A percentile compares a stretch with the other conserved stretches of the same genome.
Conservation (phyloP, 1,139 yeast genomes). For the Nadsonia commutata region DNA sequence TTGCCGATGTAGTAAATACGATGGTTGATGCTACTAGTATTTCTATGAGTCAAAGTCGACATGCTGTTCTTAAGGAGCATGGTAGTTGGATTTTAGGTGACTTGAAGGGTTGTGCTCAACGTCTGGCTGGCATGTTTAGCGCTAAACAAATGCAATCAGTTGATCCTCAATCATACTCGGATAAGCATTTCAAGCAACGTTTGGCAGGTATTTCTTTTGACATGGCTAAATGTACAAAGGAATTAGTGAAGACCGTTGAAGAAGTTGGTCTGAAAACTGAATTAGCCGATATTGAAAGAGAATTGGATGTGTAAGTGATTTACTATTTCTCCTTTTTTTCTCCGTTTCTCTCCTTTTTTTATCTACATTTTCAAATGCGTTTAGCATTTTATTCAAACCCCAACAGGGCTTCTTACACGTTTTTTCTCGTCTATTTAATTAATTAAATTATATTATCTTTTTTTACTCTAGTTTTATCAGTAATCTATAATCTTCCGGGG, state of each 20-base stretch:
- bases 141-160: conserved; percentile 19
- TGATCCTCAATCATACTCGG: conserved; percentile 50
- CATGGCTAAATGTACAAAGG: conserved; percentile 91
- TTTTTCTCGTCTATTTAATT: too few species aligned
- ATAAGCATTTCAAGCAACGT: conserved; percentile 79
- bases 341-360: too few species aligned
- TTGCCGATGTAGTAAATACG: conserved; percentile 60
- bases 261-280: conserved; percentile 83
- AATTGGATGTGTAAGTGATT: conserved; percentile 10
- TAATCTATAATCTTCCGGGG: too few species aligned
- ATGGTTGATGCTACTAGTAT: conserved; percentile 86
- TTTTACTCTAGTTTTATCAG: too few species aligned
- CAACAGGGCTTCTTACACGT: too few species aligned
- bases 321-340: too few species aligned
- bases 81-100: conserved; percentile 84
- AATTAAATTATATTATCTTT: too few species aligned
- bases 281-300: conserved; percentile 28
- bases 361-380: too few species aligned
- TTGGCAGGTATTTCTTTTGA: conserved; percentile 93
- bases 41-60: conserved; percentile 81
- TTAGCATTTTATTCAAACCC: too few species aligned
- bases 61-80: conserved; percentile 62
- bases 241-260: conserved; percentile 86
- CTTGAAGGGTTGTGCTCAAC: conserved; percentile 67
- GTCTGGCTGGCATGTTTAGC: conserved; percentile 33